Evolutionary conservation across 2,329 filamentous ascomycete species (phyloP).

Genomic region (Calonectria pseudoturangicola): DNA sequence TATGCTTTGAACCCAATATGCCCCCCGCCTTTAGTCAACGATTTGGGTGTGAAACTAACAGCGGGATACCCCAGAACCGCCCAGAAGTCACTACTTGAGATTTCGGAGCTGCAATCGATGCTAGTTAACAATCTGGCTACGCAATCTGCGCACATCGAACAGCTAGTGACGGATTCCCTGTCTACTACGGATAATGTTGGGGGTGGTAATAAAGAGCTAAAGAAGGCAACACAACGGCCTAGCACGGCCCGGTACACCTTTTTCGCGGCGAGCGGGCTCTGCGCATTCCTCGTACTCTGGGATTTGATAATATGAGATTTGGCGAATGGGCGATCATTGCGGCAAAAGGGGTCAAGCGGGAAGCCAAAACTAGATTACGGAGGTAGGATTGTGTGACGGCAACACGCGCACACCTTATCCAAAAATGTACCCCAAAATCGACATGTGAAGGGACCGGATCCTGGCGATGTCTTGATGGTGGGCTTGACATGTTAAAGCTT

Average conservation of each 20-base stretch:
- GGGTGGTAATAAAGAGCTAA: slow-evolving; percentile 92
- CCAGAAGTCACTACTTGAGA: slow-evolving; percentile 93
- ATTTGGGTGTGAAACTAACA: slow-evolving; percentile 42
- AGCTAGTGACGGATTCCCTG: slow-evolving; percentile 88
- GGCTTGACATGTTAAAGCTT: slow-evolving; percentile 27
- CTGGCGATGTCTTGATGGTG: slow-evolving; percentile 26
- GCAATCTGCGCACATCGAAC: slow-evolving; percentile 92
- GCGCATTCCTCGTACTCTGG: slow-evolving; percentile 84
- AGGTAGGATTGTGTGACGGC: slow-evolving; percentile 30
- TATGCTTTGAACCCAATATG: slow-evolving; percentile 4
- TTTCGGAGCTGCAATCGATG: slow-evolving; percentile 92
- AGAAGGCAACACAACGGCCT: slow-evolving; percentile 83
- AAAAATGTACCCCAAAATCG: slow-evolving; percentile 33
- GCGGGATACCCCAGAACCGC: slow-evolving; percentile 76
- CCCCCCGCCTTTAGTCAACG: slow-evolving; percentile 34
- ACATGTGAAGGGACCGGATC: slow-evolving; percentile 34
- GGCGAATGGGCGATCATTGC: slow-evolving; percentile 24
- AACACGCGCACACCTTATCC: slow-evolving; percentile 32
- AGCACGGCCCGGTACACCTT: slow-evolving; percentile 87
- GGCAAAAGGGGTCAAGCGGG: slow-evolving; percentile 23
- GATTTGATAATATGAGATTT: slow-evolving; percentile 76
- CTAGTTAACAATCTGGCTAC: slow-evolving; percentile 89
- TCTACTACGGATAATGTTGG: slow-evolving; percentile 90
- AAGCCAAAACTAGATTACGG: slow-evolving; percentile 27
- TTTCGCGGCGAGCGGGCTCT: slow-evolving; percentile 85